Evolutionary conservation across 257 asterid genomes (phyloP), one percentile per base, ranked within the genome.

Genomic region (Cordia subcordata): DNA sequence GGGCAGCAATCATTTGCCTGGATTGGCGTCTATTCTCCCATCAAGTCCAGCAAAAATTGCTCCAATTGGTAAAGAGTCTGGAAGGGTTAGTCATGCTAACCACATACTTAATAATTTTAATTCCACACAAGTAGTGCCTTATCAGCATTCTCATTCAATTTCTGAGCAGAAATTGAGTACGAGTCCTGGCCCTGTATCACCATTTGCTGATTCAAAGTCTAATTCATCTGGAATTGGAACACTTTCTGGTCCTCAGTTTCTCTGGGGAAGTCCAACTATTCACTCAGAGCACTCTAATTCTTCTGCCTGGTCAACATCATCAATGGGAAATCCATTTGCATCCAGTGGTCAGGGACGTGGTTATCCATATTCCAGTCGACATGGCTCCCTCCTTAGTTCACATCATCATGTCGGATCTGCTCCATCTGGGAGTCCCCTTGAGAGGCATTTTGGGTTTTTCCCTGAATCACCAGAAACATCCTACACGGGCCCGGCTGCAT

Each of bases 241-340:
- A 5, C 99, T 93, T 57, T 82, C 99, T 16, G 99, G 97, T 46
- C 95, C 95, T 47, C 89, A 92, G 77, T 92, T 86, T 74, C 87
- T 92, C 13, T 92, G 99, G 99, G 99, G 99, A 62, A 88, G 97
- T 60, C 90, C 97, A 38, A 68, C 88, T 18, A 23, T 82, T 68
- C 84, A 77, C 57, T 72, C 87, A 0, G 93, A 91, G 55, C 81
- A 62, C 40, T 51, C 66, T 0, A 74, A 69, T 57, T 77, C 93
- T 47, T 71, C 91, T 35, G 62, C 79, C 13, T 80, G 91, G 89
- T 72, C 94, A 49, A 62, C 82, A 53, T 82, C 87, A 2, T 46
- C 65, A 23, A 69, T 75, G 59, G 89, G 81, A 5, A 81, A 63
- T 52, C 90, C 77, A 16, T 69, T 71, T 64, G 32, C 74, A 5